These are phyloP conservation scores for Pichia deserticola DNA, from an alignment of 805 yeast genomes.

Conservation along the genomic window DNA sequence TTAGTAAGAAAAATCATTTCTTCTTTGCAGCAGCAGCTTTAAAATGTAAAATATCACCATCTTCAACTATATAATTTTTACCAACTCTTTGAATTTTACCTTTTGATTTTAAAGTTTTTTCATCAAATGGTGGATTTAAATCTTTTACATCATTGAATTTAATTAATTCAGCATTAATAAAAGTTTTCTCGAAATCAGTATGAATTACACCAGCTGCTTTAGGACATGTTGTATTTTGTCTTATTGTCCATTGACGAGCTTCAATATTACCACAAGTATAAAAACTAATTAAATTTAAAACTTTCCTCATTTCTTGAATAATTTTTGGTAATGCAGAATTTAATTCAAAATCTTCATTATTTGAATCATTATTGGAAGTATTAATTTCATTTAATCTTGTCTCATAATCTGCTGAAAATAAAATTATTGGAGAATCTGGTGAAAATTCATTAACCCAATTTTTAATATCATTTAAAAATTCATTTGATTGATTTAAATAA, in stretches of 20 bases:
- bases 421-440: conserved; percentile 51
- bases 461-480: conserved; percentile 72
- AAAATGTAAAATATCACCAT: conserved; percentile 87
- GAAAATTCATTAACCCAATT: conserved; percentile 87
- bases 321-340: conserved; percentile 80
- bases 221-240: conserved; percentile 92
- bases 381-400: conserved; percentile 15
- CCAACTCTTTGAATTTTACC: conserved; percentile 92
- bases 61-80: conserved; percentile 90
- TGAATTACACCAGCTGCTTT: conserved; percentile 98
- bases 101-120: conserved; percentile 70
- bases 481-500: conserved; percentile 81
- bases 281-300: conserved; percentile 81
- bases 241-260: conserved; percentile 96
- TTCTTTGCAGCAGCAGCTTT: conserved; percentile 64
- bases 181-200: conserved; percentile 89
- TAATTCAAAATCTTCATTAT: conserved; percentile 32
- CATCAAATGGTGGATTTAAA: conserved; percentile 55
- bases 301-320: conserved; percentile 78
- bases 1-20: background rate
- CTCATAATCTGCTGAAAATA: conserved; percentile 30
- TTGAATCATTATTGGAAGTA: background rate
- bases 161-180: conserved; percentile 88
- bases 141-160: conserved; percentile 76
- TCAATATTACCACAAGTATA: conserved; percentile 96